A percentile compares a stretch with the other conserved stretches of the same genome.
Conservation (phyloP, 495 filamentous ascomycete genomes). For the Alectoria sarmentosa region DNA sequence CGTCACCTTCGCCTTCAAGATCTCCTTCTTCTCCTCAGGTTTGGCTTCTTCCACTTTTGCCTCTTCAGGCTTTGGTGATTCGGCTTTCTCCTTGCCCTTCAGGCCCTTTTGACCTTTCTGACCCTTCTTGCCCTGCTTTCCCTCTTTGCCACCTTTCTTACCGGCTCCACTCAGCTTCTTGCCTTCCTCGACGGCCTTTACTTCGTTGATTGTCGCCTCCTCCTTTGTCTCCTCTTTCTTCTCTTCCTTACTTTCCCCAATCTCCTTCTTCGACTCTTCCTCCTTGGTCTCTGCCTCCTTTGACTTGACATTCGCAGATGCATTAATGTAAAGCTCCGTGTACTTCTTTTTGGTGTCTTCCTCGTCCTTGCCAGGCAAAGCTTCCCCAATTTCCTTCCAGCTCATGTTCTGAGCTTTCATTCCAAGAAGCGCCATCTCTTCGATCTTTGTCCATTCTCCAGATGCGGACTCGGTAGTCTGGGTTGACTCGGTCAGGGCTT, state of each 20-base stretch:
- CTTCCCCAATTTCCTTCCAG: slow-evolving; percentile 28
- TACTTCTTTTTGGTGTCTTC: slow-evolving; percentile 28
- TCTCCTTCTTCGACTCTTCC: neutral
- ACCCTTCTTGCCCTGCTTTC: slow-evolving; percentile 12
- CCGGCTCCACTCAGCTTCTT: slow-evolving; percentile 5
- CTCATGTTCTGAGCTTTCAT: slow-evolving; percentile 25
- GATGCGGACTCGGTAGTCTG: neutral
- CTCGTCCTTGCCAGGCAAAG: slow-evolving; percentile 21
- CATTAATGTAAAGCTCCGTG: slow-evolving; percentile 13
- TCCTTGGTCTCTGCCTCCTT: slow-evolving; percentile 2
- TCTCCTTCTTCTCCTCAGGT: neutral
- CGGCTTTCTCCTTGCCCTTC: slow-evolving; percentile 6
- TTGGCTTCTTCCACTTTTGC: neutral
- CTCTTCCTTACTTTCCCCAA: neutral
- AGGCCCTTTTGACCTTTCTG: neutral
- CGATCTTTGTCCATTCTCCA: slow-evolving; percentile 24
- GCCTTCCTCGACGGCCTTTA: neutral
- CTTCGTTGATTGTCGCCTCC: slow-evolving; percentile 5
- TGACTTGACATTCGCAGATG: neutral
- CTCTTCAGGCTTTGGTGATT: neutral
- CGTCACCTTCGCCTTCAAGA: slow-evolving; percentile 5
- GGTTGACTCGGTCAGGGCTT: neutral
- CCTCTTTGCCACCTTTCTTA: slow-evolving; percentile 5
- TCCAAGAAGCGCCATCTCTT: slow-evolving; percentile 26
- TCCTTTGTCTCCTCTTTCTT: neutral